Percentiles rank a stretch among this genome's conserved stretches.
Conservation (phyloP, 1,284 basidiomycete genomes). For the Hymenochaete sp. region DNA sequence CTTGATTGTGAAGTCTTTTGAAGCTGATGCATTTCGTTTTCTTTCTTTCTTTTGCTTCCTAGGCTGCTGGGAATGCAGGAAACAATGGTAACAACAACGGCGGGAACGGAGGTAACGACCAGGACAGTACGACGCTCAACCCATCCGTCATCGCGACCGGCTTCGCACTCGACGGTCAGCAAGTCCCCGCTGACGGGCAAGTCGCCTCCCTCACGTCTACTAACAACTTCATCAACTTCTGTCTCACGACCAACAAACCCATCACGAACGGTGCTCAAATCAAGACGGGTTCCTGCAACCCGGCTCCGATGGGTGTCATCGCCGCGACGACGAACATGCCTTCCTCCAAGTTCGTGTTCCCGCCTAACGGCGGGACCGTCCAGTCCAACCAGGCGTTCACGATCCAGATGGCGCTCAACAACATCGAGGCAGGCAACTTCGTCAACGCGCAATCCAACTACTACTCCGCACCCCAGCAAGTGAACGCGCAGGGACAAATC, state of each 20-base stretch:
- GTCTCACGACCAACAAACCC: slow-evolving; percentile 41
- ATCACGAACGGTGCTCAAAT: slow-evolving; percentile 56
- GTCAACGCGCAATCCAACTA: slow-evolving; percentile 52
- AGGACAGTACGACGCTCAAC: slow-evolving; percentile 38
- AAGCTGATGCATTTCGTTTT: too few species aligned
- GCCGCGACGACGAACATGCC: slow-evolving; percentile 49
- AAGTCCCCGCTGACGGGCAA: slow-evolving; percentile 38
- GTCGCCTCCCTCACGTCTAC: slow-evolving; percentile 50
- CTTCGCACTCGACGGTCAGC: slow-evolving; percentile 44
- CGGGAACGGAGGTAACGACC: slow-evolving; percentile 5
- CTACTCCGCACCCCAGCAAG: slow-evolving; percentile 58
- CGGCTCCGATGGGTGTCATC: slow-evolving; percentile 54
- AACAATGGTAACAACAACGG: slow-evolving; percentile 22
- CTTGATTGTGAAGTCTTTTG: too few species aligned
- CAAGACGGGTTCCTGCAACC: slow-evolving; percentile 53
- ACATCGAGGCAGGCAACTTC: slow-evolving; percentile 54
- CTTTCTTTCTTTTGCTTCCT: too few species aligned
- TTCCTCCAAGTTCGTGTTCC: slow-evolving; percentile 47
- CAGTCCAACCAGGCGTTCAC: slow-evolving; percentile 47
- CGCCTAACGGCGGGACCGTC: slow-evolving; percentile 46
- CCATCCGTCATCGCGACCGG: slow-evolving; percentile 41
- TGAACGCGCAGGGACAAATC: slow-evolving; percentile 44
- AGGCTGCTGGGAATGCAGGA: slow-evolving; percentile 8
- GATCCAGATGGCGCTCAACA: slow-evolving; percentile 45
- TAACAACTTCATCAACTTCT: slow-evolving; percentile 73